Evolutionary conservation across 495 filamentous ascomycete species (phyloP).

Genomic region (Aspergillus egyptiacus): DNA sequence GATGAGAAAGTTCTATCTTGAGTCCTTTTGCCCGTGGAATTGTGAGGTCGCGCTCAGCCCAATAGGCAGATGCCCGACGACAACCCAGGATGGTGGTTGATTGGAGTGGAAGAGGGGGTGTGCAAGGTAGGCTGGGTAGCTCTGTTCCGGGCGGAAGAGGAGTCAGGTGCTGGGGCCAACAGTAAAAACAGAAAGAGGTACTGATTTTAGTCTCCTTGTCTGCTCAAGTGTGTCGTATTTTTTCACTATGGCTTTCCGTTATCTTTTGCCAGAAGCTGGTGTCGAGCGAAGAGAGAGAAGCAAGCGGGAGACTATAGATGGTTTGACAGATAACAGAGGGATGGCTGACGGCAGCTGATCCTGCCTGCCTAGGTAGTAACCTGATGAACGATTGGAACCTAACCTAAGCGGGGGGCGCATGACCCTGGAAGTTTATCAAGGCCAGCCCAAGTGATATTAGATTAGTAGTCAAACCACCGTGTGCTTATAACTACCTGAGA

Average conservation of each 20-base stretch:
- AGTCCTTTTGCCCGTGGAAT: conserved; percentile 1
- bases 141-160: conserved; percentile 16
- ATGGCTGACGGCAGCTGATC: too few relatives aligned
- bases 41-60: conserved; percentile 16
- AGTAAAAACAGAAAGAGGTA: conserved; percentile 5
- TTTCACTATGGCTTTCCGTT: background rate
- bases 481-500: too few relatives aligned
- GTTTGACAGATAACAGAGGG: too few relatives aligned
- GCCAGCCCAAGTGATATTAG: too few relatives aligned
- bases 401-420: too few relatives aligned
- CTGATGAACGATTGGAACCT: too few relatives aligned
- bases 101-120: conserved; percentile 14
- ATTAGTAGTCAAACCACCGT: too few relatives aligned
- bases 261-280: background rate
- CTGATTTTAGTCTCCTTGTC: background rate
- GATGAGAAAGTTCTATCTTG: conserved; percentile 4
- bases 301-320: too few relatives aligned
- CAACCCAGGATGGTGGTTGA: conserved; percentile 4
- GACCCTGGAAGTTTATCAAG: too few relatives aligned
- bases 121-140: too few relatives aligned
- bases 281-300: background rate
- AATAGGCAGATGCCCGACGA: conserved; percentile 25
- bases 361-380: too few relatives aligned
- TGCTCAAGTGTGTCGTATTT: background rate
- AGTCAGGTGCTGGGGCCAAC: conserved; percentile 15